These are phyloP conservation scores for Penicillium odoratum DNA, from an alignment of 495 filamentous ascomycete species.

Conservation along the genomic window DNA sequence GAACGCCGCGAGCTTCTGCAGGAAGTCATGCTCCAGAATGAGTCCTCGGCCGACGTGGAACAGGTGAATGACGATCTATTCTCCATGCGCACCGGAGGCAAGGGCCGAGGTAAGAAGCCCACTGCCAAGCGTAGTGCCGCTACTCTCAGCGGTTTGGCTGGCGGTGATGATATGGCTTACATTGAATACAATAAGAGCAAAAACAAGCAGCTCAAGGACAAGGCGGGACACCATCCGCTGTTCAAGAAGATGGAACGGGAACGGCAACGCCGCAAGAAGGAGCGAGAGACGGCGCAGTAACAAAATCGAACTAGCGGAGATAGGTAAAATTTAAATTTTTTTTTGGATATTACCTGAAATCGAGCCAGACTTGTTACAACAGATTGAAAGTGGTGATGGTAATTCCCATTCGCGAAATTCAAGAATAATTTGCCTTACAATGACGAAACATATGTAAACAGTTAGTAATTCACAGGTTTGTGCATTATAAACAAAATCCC, in stretches of 20 bases:
- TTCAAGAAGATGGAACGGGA: conserved; percentile 86
- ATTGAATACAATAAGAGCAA: conserved; percentile 77
- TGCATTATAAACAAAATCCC: background rate
- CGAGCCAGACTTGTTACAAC: no score
- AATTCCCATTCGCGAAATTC: no score
- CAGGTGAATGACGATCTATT: conserved; percentile 84
- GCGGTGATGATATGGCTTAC: conserved; percentile 96
- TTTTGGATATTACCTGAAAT: background rate
- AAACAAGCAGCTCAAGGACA: conserved; percentile 82
- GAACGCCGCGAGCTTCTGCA: conserved; percentile 88
- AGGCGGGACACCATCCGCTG: conserved; percentile 57
- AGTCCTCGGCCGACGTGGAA: conserved; percentile 74
- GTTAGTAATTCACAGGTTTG: no score
- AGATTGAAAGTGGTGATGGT: no score
- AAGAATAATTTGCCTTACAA: background rate
- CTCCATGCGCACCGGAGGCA: conserved; percentile 51
- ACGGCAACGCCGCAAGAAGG: conserved; percentile 62
- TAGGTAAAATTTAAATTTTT: background rate
- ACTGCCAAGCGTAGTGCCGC: conserved; percentile 78
- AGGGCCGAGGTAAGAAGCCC: conserved; percentile 39
- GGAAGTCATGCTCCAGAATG: conserved; percentile 89
- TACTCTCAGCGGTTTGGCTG: conserved; percentile 78
- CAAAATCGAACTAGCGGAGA: background rate
- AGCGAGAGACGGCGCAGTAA: conserved; percentile 29
- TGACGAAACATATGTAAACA: no score